phyloP scores from a whole-genome alignment of 31 red algal species.

The Odonthalia washingtoniensis region DNA sequence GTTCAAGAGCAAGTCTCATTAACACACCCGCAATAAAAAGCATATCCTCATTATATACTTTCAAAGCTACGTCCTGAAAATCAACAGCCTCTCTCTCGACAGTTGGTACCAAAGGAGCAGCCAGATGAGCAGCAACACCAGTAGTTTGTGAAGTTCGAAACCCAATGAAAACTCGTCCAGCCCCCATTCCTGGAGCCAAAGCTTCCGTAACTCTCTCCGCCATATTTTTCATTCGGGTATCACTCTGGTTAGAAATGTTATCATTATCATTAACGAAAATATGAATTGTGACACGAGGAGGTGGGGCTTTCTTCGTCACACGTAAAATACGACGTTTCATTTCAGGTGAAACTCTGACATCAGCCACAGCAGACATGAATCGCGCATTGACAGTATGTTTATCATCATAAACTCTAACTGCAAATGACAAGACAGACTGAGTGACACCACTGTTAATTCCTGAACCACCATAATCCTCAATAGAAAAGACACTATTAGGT shows the following conservation, averaged over 20 bases:
- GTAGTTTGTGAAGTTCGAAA: conserved; percentile 88
- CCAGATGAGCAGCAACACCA: conserved; percentile 77
- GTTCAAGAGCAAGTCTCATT: conserved; percentile 69
- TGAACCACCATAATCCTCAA: conserved; percentile 39
- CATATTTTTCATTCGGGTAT: not conserved
- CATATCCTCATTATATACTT: conserved; percentile 75
- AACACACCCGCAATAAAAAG: conserved; percentile 59
- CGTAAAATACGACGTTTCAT: conserved; percentile 62
- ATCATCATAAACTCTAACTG: conserved; percentile 27
- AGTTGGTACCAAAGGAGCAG: conserved; percentile 74
- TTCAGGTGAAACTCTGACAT: conserved; percentile 45
- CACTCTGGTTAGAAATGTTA: not conserved
- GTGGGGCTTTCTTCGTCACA: conserved; percentile 79
- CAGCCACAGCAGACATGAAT: conserved; percentile 65
- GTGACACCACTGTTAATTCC: conserved; percentile 2
- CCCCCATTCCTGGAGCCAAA: conserved; percentile 63
- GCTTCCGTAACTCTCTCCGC: conserved; percentile 34
- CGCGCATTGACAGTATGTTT: conserved; percentile 34
- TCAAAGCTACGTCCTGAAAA: conserved; percentile 69
- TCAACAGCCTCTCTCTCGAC: conserved; percentile 89
- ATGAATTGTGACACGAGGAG: conserved; percentile 55
- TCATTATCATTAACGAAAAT: conserved; percentile 57
- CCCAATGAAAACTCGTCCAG: conserved; percentile 82
- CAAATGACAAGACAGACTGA: conserved; percentile 32
- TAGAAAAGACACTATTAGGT: conserved; percentile 55